These are phyloP conservation scores for Rusavskia elegans DNA, from an alignment of 495 filamentous ascomycete genomes.

Conservation along the genomic window DNA sequence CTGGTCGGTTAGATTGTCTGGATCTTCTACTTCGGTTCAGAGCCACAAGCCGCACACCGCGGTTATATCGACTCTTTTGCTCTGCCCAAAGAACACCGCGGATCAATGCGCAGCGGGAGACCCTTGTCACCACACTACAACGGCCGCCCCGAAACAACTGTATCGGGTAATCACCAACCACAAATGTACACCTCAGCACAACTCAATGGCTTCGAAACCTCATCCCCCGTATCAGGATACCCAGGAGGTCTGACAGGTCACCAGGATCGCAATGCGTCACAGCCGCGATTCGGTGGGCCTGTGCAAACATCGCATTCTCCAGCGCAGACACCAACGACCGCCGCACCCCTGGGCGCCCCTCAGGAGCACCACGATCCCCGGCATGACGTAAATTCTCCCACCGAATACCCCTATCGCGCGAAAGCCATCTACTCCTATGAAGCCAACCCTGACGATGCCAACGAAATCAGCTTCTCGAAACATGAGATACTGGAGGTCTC, in stretches of 20 bases:
- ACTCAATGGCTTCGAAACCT: slow-evolving; percentile 89
- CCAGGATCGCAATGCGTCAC: slow-evolving; percentile 38
- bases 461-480: slow-evolving; percentile 94
- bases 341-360: slow-evolving; percentile 15
- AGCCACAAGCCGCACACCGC: slow-evolving; percentile 72
- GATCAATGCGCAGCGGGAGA: slow-evolving; percentile 47
- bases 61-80: slow-evolving; percentile 94
- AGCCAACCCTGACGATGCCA: slow-evolving; percentile 93
- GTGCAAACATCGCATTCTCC: slow-evolving; percentile 14
- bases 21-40: slow-evolving; percentile 97
- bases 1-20: slow-evolving; percentile 60
- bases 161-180: slow-evolving; percentile 53
- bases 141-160: slow-evolving; percentile 64
- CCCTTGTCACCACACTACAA: slow-evolving; percentile 32
- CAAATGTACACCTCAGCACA: slow-evolving; percentile 97
- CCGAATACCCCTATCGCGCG: slow-evolving; percentile 90
- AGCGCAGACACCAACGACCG: slow-evolving; percentile 20
- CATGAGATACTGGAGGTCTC: slow-evolving; percentile 94
- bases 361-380: slow-evolving; percentile 21
- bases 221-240: slow-evolving; percentile 73
- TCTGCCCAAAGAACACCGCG: slow-evolving; percentile 64
- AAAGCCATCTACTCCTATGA: slow-evolving; percentile 99
- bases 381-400: slow-evolving; percentile 59
- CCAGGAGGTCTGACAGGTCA: slow-evolving; percentile 45
- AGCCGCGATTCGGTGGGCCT: slow-evolving; percentile 37